Percentiles rank a stretch among this genome's conserved stretches.
Conservation (phyloP, 2,329 filamentous ascomycete genomes). For the Coniella vitis region DNA sequence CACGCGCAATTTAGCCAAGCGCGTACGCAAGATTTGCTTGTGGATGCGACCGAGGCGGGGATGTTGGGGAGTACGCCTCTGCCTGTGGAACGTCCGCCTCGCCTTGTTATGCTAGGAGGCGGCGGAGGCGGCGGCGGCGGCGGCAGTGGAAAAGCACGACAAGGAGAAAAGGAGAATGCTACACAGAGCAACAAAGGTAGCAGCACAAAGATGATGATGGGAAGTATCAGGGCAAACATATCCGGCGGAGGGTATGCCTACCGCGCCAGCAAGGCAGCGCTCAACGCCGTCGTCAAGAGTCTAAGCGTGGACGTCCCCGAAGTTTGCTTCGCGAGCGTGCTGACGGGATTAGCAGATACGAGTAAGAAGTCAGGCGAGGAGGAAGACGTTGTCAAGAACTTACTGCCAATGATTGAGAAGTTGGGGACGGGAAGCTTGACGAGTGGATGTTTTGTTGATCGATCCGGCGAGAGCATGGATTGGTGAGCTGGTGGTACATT, state of each 20-base stretch:
- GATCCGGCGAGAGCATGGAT: neutral
- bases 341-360: constrained; percentile 8
- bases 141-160: too few relatives aligned
- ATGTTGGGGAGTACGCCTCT: too few relatives aligned
- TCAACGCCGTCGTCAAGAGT: constrained; percentile 11
- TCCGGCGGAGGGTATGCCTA: constrained; percentile 9
- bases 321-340: constrained; percentile 6
- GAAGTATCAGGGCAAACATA: constrained; percentile 3
- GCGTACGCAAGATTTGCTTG: neutral
- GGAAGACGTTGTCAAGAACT: neutral
- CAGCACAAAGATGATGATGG: neutral
- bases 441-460: constrained; percentile 12
- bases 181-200: too few relatives aligned
- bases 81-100: too few relatives aligned
- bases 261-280: constrained; percentile 12
- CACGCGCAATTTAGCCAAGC: neutral
- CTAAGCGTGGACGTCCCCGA: constrained; percentile 11
- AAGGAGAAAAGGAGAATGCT: too few relatives aligned
- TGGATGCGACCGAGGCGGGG: too few relatives aligned
- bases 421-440: neutral
- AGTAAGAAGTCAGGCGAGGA: neutral
- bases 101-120: too few relatives aligned
- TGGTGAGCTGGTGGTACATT: constrained; percentile 1
- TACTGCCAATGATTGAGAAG: constrained; percentile 5
- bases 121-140: too few relatives aligned